Base-by-base conservation (phyloP, 2,329 filamentous ascomycete genomes). In the Cercospora brassicicola region DNA sequence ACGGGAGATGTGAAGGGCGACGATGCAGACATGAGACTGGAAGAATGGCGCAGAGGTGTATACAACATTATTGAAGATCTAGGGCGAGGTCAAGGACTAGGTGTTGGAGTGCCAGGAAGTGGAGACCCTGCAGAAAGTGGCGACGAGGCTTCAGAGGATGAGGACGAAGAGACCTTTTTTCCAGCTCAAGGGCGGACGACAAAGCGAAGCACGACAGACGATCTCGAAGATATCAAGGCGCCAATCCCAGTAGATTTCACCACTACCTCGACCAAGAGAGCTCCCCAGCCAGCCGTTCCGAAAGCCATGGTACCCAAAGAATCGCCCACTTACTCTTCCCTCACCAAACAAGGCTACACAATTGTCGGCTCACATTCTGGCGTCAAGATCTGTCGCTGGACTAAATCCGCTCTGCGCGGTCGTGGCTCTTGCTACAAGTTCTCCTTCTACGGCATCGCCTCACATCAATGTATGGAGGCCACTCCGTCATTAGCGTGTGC, bases 371-470 rank as follows among this genome's bases (percentile, higher is more conserved):
- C 92, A 0, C 95, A 98, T 81, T 96, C 93, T 0, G 94, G 94
- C 31, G 94, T 98, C 72, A 98, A 98, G 81, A 97, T 97, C 75
- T 99, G 94, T 78, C 92, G 95, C 33, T 99, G 94, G 94, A 98
- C 95, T 9, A 99, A 99, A 81, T 97, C 94, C 1, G 94, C 94
- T 9, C 88, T 98, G 0, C 91, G 94, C 45, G 94, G 94, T 11
- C 90, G 94, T 48, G 95, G 94, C 4, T 96, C 92, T 26, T 99
- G 94, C 83, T 99, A 99, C 85, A 98, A 99, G 78, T 97, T 89
- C 80, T 96, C 92, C 0, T 96, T 99, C 80, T 99, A 99, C 80
- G 94, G 94, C 59, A 99, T 99, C 79, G 88, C 91, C 72, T 97
- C 94, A 0, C 95, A 99, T 77, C 90, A 96, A 69, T 99, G 94